Percentiles rank a stretch among this genome's conserved stretches.
Evolutionary conservation across 352 stramenopile genomes (phyloP).

Genomic region (Phytopythium litorale): DNA sequence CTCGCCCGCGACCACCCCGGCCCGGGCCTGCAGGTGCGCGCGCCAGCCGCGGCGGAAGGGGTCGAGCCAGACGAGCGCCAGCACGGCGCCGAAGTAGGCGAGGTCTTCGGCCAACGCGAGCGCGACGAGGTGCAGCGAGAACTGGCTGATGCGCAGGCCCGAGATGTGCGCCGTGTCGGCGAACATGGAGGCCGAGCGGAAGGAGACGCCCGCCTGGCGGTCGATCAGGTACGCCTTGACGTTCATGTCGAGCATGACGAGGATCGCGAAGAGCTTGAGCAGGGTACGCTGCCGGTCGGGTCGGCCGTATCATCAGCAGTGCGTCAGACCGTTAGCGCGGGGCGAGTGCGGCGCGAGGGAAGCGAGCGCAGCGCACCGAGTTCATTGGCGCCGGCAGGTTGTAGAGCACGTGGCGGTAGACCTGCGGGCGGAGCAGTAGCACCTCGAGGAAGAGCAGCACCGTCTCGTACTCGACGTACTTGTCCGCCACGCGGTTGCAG

Average conservation of each 20-base stretch:
- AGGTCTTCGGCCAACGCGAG: constrained; percentile 71
- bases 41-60: constrained; percentile 51
- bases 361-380: constrained; percentile 11
- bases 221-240: constrained; percentile 83
- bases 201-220: constrained; percentile 50
- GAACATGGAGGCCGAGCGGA: constrained; percentile 61
- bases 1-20: background rate
- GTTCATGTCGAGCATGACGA: constrained; percentile 86
- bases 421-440: constrained; percentile 79
- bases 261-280: constrained; percentile 72
- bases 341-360: background rate
- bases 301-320: background rate
- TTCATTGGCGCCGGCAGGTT: constrained; percentile 59
- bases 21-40: constrained; percentile 17
- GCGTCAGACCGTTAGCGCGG: background rate
- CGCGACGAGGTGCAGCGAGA: constrained; percentile 73
- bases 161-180: constrained; percentile 33
- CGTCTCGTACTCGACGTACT: constrained; percentile 88
- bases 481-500: constrained; percentile 78
- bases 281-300: constrained; percentile 31
- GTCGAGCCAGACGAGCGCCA: constrained; percentile 46
- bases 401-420: constrained; percentile 84
- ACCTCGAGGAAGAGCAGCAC: constrained; percentile 85
- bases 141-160: constrained; percentile 62
- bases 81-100: constrained; percentile 48